These are phyloP conservation scores for Paratrimastix pyriformis DNA, from an alignment of 78 protist species.

Conservation along the genomic window DNA sequence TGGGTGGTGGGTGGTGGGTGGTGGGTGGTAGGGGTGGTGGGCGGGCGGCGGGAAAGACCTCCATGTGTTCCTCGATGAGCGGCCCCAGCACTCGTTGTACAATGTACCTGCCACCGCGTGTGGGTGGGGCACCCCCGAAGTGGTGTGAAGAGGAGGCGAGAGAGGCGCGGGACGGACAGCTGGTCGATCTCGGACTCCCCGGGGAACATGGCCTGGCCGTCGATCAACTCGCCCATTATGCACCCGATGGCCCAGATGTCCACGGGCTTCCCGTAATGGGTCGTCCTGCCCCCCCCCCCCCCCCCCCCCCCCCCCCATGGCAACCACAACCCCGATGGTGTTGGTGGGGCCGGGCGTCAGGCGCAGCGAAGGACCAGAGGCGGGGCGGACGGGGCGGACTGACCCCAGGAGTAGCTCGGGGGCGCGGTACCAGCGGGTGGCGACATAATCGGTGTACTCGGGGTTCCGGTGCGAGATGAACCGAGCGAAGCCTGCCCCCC, in stretches of 20 bases:
- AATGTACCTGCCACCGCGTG: conserved; percentile 4
- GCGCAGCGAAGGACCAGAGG: too few relatives aligned
- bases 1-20: too few relatives aligned
- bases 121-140: neutral
- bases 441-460: conserved; percentile 64
- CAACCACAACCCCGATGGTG: neutral
- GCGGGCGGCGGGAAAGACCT: neutral
- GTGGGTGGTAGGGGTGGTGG: too few relatives aligned
- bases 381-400: neutral
- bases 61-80: conserved; percentile 1
- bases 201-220: conserved; percentile 59
- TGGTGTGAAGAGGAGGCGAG: neutral
- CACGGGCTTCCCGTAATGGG: conserved; percentile 33
- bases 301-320: neutral
- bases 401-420: conserved; percentile 52
- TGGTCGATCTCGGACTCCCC: conserved; percentile 65
- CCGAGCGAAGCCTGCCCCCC: conserved; percentile 18
- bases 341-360: too few relatives aligned
- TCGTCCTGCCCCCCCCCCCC: neutral
- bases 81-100: conserved; percentile 39
- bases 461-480: neutral
- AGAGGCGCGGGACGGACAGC: conserved; percentile 15
- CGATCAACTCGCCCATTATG: conserved; percentile 57
- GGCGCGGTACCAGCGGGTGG: conserved; percentile 74
- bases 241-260: conserved; percentile 69